Evolutionary conservation across 306 rosid species (phyloP), one percentile per base, ranked within the genome.

Genomic region (Myrica gale): DNA sequence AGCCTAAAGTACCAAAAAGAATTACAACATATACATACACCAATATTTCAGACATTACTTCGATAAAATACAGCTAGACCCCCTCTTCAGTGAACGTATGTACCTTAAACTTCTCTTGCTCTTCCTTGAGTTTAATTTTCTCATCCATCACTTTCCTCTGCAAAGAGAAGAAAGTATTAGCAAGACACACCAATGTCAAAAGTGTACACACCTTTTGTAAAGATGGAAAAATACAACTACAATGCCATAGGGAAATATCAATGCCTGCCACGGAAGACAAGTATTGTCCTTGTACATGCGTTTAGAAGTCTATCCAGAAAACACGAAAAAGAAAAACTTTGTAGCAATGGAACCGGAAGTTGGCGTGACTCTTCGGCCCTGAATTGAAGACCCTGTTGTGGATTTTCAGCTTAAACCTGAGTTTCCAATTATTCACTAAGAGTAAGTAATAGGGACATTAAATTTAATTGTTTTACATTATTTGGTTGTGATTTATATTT

Each of bases 131-230:
- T 85, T 88, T 93, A 80, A 93, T 90, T 78, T 91, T 88, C 9
- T 93, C 96, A 87, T 93, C 96, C 84, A 93, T 78, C 61, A 81
- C 91, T 90, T 91, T 89, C 80, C 92, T 79, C 96, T 93, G 57
- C 84, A 93, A 75, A 80, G 79, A 77, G 80, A 51, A 74, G 76
- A 79, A 23, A 17, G 41, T 68, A 71, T 16, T 47, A 21, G 74
- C 66, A 56, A 46, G 84, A 79, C 17, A 72, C 55, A 8, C 12
- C 32, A 26, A 10, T 45, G 23, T 3, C 42, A 19, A 75, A 47
- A 72, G 15, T 39, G 55, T 32, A 44, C 52, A 65, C 56, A 9
- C 23, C 26, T 74, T 60, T 69, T 48, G 53, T 15, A 66, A 50
- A 74, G 51, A 65, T 42, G 48, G 26, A 23, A 65, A 42, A 42